Evolutionary conservation across 129 eudicot genomes (phyloP).

Genomic region (Deinandra increscens): DNA sequence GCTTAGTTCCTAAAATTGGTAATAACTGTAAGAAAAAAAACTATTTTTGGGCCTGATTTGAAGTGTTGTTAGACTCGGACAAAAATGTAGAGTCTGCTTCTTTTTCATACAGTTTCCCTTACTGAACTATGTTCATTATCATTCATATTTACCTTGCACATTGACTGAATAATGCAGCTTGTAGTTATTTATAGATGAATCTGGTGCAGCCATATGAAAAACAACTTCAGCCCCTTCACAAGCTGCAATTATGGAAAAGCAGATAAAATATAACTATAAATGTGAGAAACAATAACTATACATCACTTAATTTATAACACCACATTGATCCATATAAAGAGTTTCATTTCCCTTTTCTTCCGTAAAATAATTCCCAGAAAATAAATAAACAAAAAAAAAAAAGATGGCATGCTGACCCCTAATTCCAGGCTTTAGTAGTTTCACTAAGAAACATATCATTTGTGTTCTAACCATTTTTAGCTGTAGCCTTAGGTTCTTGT

Average conservation of each 20-base stretch:
- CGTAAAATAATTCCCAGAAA: neutral
- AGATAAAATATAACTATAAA: slow-evolving; percentile 9
- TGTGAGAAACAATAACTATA: slow-evolving; percentile 16
- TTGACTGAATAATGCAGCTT: slow-evolving; percentile 80
- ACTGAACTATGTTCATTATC: neutral
- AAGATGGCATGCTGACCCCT: neutral
- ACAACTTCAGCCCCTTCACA: slow-evolving; percentile 91
- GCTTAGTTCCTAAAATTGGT: neutral
- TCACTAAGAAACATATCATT: neutral
- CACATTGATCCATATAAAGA: neutral
- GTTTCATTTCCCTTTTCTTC: neutral
- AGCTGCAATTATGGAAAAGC: slow-evolving; percentile 46
- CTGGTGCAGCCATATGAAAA: slow-evolving; percentile 97
- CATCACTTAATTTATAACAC: neutral
- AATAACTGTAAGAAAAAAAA: neutral
- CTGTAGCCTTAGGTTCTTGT: neutral
- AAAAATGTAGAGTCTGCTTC: neutral
- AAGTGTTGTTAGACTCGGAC: neutral
- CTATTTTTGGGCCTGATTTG: neutral
- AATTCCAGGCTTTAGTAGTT: neutral
- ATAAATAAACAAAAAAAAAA: neutral
- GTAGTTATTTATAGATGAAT: slow-evolving; percentile 85
- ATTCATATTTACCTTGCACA: slow-evolving; percentile 57
- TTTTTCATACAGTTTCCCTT: neutral
- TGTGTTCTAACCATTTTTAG: neutral